Base-by-base conservation (phyloP, 2,329 filamentous ascomycete species). In the Aspergillus intermedius region DNA sequence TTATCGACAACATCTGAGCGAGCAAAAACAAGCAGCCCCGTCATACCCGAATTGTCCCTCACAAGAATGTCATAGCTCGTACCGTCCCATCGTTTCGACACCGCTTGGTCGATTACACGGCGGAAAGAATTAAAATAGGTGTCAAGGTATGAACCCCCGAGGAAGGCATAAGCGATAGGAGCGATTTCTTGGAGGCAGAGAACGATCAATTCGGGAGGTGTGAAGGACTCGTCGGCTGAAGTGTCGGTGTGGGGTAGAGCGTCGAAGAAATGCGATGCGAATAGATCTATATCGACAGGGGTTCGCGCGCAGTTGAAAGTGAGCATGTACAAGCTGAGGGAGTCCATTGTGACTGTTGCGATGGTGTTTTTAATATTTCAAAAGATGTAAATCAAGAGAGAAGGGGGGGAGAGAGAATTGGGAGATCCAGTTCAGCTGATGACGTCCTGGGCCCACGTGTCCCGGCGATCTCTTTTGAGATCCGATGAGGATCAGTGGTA, bases 301-400 rank as follows among this genome's bases (percentile, higher is more conserved):
- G 77, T 77, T 57, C 88, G 87, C 28, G 80, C 91, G 62, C 88
- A 94, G 66, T 97, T 97, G 75, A 93, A 95, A 9, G 91, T 95
- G 47, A 95, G 70, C 54, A 95, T 78, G 60, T 95, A 85, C 48
- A 90, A 71, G 60, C 84, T 82, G 48, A 94, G 75, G 52, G 76
- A 71, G 39, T 77, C 75, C 65, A 72, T 69, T 34, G 41, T 58
- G 40, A 30, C 12, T 4, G 17, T 30, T 32, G 9, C 9, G 9
- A 17, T 12, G 19, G 9, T 3, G 17, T 9, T 28, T 2, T 10
- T 9, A 9, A 3, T 28, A 10, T 3, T 9, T 28, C 25, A 28
- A 10, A 9, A 10, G 9, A 10, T 28, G 25, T 30, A 30, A 30
- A 30, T 12, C 9, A 42, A n/a, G 7, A 13, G 1, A 6, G 8